Evolutionary conservation across 352 stramenopile genomes (phyloP), one percentile per base, ranked within the genome.

Genomic region (Phytophthora pisi): DNA sequence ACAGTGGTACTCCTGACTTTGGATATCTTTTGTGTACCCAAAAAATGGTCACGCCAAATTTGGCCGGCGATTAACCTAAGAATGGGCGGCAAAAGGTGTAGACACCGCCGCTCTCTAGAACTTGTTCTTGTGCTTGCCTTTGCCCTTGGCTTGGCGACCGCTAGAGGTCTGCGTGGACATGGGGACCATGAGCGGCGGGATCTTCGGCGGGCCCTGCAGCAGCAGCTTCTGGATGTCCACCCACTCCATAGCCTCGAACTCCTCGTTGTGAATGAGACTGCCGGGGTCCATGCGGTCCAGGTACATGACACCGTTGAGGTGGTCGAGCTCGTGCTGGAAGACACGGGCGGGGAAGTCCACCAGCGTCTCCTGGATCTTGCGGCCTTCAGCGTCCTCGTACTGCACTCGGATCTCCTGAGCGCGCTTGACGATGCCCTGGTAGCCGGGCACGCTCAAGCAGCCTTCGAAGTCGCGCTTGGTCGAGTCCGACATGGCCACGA

Each of bases 241-340:
- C 55, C 66, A 88, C 40, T 91, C 82, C 47, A 94, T 77, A 23
- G 77, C 66, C 36, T 85, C 72, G 31, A 93, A 93, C 70, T 95
- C 88, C 52, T 93, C 84, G 57, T 93, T 90, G 70, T 95, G 88
- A 67, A 95, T 90, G 43, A 95, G 75, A 34, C 77, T 88, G 53
- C 83, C 73, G 11, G 78, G 56, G 18, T 92, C 82, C 43, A 93
- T 60, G n/a, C 81, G 81, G 57, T 95, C 83, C 24, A 93, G 64
- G 66, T 91, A 93, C 53, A 95, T 74, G 23, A 93, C 68, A 50
- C 87, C 87, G 45, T 93, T 80, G 16, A 95, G 66, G 23, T 95
- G 87, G 68, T 95, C 85, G 5, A 92, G 67, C 53, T 95, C 87
- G 61, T 95, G 87, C 72, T 95, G 87, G 61, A 95, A 93, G 45